These are phyloP conservation scores for Hirschioporus abietinus DNA, from an alignment of 768 basidiomycete species.

Conservation along the genomic window DNA sequence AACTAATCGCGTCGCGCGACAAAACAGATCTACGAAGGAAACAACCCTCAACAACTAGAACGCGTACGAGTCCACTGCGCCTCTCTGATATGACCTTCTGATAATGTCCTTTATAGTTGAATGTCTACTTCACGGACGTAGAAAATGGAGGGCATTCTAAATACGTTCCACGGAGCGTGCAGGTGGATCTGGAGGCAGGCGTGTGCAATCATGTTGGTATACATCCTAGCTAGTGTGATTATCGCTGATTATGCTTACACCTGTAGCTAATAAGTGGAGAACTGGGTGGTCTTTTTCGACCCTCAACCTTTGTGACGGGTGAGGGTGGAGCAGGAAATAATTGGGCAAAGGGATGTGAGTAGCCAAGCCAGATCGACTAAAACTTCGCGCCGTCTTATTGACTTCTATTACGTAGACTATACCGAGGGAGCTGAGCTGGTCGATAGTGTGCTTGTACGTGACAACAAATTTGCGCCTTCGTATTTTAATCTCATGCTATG, in stretches of 20 bases:
- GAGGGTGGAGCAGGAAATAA: conserved; percentile 79
- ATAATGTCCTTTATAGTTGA: conserved; percentile 41
- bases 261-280: conserved; percentile 51
- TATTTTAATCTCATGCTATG: background rate
- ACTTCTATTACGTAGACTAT: conserved; percentile 48
- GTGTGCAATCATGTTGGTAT: conserved; percentile 70
- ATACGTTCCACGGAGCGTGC: conserved; percentile 87
- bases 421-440: conserved; percentile 94
- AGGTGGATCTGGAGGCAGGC: conserved; percentile 85
- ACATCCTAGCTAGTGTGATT: conserved; percentile 1
- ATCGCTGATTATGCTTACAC: background rate
- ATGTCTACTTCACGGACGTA: conserved; percentile 79
- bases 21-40: conserved; percentile 60
- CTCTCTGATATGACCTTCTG: background rate
- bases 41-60: conserved; percentile 67
- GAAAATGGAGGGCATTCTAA: conserved; percentile 43
- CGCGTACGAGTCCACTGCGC: conserved; percentile 41
- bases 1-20: conserved; percentile 7
- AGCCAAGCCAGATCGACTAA: conserved; percentile 10
- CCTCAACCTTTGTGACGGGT: conserved; percentile 76
- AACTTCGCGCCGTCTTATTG: background rate
- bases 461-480: conserved; percentile 2
- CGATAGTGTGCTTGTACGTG: conserved; percentile 64
- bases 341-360: conserved; percentile 91
- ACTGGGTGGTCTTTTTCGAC: conserved; percentile 78